These are phyloP conservation scores for Bipolaris sorokiniana DNA, from an alignment of 2,329 filamentous ascomycete genomes.

Conservation along the genomic window DNA sequence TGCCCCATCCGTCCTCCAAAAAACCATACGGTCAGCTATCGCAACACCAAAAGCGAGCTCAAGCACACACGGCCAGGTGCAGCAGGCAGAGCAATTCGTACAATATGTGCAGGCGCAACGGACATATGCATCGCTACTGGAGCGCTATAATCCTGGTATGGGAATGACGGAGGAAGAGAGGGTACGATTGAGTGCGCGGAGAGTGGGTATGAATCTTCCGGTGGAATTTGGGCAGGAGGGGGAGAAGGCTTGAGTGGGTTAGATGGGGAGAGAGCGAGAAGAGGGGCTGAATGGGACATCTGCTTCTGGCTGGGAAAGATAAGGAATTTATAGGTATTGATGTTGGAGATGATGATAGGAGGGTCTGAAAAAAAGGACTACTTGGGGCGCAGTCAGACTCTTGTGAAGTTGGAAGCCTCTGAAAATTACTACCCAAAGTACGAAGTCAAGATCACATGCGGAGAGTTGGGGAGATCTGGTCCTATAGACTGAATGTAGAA, in stretches of 20 bases:
- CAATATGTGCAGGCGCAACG: slow-evolving; percentile 86
- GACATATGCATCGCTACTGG: slow-evolving; percentile 78
- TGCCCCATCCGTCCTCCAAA: slow-evolving; percentile 71
- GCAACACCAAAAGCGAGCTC: slow-evolving; percentile 25
- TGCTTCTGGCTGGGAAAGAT: too few species aligned
- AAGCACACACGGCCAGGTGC: slow-evolving; percentile 28
- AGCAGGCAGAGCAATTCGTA: slow-evolving; percentile 77
- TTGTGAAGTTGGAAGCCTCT: background rate
- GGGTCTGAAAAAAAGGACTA: too few species aligned
- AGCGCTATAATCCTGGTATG: slow-evolving; percentile 94
- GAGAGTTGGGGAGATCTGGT: background rate
- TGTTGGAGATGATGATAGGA: background rate
- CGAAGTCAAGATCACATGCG: background rate
- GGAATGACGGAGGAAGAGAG: slow-evolving; percentile 84
- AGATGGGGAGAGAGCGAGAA: background rate
- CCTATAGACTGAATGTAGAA: background rate
- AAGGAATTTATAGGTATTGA: background rate
- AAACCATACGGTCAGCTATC: slow-evolving; percentile 71
- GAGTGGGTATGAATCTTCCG: slow-evolving; percentile 90
- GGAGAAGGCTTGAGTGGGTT: slow-evolving; percentile 9
- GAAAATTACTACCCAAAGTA: background rate
- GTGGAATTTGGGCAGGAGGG: slow-evolving; percentile 57
- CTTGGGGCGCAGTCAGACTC: background rate
- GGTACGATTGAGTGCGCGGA: slow-evolving; percentile 79
- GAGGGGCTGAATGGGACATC: background rate